Conservation (phyloP, 768 basidiomycete genomes). For the Russula dissimulans region DNA sequence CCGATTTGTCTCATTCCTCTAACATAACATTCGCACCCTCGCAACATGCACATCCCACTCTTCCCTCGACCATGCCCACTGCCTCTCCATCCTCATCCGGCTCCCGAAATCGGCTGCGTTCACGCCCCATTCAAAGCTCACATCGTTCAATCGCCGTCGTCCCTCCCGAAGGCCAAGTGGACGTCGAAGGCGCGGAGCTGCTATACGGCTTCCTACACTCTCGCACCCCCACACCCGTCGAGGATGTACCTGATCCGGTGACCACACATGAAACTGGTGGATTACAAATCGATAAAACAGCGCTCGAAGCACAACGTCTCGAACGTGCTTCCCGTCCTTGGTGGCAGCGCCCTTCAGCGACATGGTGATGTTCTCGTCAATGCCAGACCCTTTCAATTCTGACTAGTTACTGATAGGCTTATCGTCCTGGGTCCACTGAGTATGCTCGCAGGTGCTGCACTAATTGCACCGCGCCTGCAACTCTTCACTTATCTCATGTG, state of each 20-base stretch:
- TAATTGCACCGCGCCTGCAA: conserved; percentile 63
- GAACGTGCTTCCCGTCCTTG: conserved; percentile 39
- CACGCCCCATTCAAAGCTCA: conserved; percentile 21
- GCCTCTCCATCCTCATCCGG: conserved; percentile 3
- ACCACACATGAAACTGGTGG: conserved; percentile 18
- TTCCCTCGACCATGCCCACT: background rate
- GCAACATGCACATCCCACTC: background rate
- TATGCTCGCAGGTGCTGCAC: conserved; percentile 45
- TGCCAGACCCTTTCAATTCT: background rate
- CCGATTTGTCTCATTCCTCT: too few species aligned
- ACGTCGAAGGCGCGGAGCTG: conserved; percentile 39
- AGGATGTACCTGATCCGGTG: conserved; percentile 26
- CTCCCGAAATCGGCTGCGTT: conserved; percentile 1
- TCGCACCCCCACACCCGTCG: conserved; percentile 27
- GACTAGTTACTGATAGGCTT: conserved; percentile 37
- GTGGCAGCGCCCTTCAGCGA: conserved; percentile 68
- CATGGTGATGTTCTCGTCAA: conserved; percentile 45
- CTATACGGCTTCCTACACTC: conserved; percentile 39
- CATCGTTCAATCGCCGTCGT: conserved; percentile 30
- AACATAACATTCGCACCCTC: too few species aligned
- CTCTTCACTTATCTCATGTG: conserved; percentile 70
- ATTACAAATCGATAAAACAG: conserved; percentile 14
- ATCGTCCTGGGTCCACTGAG: conserved; percentile 44
- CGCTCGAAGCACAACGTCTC: conserved; percentile 20
- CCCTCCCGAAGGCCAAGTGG: conserved; percentile 37